Percentiles rank a stretch among this genome's conserved stretches.
phyloP scores from a whole-genome alignment of 164 flowering plant genomes.

The Magnolia kwangsiensis region DNA sequence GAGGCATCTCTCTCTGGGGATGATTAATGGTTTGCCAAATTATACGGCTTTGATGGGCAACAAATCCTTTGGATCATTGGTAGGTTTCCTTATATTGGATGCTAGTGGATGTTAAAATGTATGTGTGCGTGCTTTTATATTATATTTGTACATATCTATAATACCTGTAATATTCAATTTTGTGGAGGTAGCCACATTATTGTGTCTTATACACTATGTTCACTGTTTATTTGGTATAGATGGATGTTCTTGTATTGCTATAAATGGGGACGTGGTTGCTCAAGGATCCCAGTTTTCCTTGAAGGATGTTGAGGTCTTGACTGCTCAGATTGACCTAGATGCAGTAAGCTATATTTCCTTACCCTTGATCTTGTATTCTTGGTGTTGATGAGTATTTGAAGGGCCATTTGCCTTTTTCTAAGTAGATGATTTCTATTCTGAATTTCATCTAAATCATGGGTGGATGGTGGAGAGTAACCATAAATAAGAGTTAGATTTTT shows the following conservation, averaged over 20 bases:
- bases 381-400: neutral
- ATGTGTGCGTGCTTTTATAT: neutral
- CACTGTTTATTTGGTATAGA: constrained; percentile 38
- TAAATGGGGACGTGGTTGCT: constrained; percentile 90
- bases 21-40: neutral
- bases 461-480: too few species aligned
- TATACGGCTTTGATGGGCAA: neutral
- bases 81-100: neutral
- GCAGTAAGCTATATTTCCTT: constrained; percentile 47
- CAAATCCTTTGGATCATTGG: neutral
- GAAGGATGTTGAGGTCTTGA: constrained; percentile 88
- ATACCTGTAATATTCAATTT: neutral
- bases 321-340: constrained; percentile 90
- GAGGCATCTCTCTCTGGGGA: neutral
- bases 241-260: constrained; percentile 83
- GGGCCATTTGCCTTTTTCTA: neutral
- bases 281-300: constrained; percentile 96
- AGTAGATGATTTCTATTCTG: too few species aligned
- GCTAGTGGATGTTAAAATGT: neutral
- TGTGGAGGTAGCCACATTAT: neutral
- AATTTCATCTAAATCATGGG: too few species aligned
- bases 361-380: neutral
- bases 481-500: too few species aligned
- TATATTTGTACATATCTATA: neutral
- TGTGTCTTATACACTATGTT: neutral